phyloP scores from a whole-genome alignment of 2,329 filamentous ascomycete species.

The Aspergillus quadrilineatus region DNA sequence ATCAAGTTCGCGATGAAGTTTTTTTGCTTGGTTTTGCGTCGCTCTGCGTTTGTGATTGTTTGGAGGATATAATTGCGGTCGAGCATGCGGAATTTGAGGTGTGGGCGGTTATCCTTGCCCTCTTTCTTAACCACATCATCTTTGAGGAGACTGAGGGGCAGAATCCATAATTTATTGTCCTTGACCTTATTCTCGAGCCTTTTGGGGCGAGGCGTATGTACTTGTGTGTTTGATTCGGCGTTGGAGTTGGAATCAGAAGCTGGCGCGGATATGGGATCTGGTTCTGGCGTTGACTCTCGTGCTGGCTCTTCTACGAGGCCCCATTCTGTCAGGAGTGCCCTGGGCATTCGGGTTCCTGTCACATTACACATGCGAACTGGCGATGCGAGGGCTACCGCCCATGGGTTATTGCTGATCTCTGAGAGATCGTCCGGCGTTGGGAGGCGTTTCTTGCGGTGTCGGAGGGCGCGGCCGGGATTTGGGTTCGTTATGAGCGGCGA shows the following conservation, averaged over 20 bases:
- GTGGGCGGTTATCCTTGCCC: slow-evolving; percentile 7
- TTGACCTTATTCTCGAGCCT: neutral
- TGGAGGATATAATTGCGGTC: slow-evolving; percentile 29
- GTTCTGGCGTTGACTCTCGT: neutral
- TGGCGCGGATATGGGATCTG: neutral
- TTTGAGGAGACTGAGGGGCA: slow-evolving; percentile 34
- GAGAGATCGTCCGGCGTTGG: slow-evolving; percentile 27
- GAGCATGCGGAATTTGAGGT: slow-evolving; percentile 29
- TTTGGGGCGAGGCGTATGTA: neutral
- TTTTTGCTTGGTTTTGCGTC: slow-evolving; percentile 9
- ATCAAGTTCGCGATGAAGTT: slow-evolving; percentile 25
- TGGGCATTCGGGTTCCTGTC: slow-evolving; percentile 36
- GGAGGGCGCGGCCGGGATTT: slow-evolving; percentile 19
- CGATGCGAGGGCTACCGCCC: slow-evolving; percentile 41
- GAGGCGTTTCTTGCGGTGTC: slow-evolving; percentile 29
- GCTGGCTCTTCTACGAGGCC: slow-evolving; percentile 34
- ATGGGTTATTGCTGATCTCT: slow-evolving; percentile 39
- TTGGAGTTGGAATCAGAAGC: neutral
- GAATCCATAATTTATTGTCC: slow-evolving; percentile 29
- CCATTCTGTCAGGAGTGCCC: slow-evolving; percentile 35
- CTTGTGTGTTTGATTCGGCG: neutral
- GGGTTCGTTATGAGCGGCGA: slow-evolving; percentile 34
- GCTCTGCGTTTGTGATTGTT: slow-evolving; percentile 19
- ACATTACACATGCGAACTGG: slow-evolving; percentile 35
- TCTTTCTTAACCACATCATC: slow-evolving; percentile 26